Percentiles rank a stretch among this genome's conserved stretches.
Evolutionary conservation across 352 stramenopile species (phyloP).

Genomic region (Vaucheria bursata): DNA sequence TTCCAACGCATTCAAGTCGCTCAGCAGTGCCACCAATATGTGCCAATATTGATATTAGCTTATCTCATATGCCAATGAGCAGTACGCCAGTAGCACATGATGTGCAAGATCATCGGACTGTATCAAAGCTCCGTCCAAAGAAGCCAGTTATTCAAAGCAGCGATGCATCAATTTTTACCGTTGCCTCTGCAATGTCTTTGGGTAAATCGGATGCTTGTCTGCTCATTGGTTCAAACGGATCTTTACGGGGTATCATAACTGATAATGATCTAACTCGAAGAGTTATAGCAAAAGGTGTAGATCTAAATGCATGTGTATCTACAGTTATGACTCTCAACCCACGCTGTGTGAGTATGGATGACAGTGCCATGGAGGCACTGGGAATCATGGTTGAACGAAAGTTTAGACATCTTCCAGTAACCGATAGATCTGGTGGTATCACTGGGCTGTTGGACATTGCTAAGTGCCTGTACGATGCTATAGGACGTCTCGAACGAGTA

Average conservation of each 20-base stretch:
- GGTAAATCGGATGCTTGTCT: conserved; percentile 34
- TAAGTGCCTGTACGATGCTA: conserved; percentile 96
- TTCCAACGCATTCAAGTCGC: too few relatives aligned
- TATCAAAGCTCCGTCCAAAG: conserved; percentile 25
- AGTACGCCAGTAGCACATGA: background rate
- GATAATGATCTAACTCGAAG: conserved; percentile 46
- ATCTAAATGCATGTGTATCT: conserved; percentile 9
- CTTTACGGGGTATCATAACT: conserved; percentile 43
- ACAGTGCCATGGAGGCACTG: conserved; percentile 89
- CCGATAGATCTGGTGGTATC: conserved; percentile 61
- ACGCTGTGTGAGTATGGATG: conserved; percentile 75
- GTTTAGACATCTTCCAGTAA: conserved; percentile 92
- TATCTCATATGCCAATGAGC: background rate
- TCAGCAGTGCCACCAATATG: too few relatives aligned
- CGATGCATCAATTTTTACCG: conserved; percentile 19
- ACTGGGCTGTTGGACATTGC: conserved; percentile 94
- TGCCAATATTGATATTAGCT: too few relatives aligned
- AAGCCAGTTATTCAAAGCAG: conserved; percentile 17
- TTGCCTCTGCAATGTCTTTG: conserved; percentile 35
- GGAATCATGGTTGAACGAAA: conserved; percentile 86
- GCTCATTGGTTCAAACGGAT: conserved; percentile 33
- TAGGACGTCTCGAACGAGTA: conserved; percentile 84
- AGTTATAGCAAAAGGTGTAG: conserved; percentile 37
- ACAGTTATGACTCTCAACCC: conserved; percentile 45
- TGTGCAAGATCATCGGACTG: conserved; percentile 6